Conservation (phyloP, 257 asterid genomes). For the Gentiana dahurica region DNA sequence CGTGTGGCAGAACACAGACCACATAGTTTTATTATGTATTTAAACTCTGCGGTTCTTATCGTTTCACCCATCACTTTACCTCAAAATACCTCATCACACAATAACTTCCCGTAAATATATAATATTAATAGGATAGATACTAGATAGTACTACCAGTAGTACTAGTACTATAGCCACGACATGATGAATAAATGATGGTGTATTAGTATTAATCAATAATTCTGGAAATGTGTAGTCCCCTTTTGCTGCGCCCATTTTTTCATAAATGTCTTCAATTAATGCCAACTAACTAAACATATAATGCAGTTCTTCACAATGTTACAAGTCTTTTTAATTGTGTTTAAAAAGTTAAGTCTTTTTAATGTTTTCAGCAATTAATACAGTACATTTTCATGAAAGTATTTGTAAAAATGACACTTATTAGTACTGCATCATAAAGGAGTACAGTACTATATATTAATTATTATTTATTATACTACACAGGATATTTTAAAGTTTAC, state of each 20-base stretch:
- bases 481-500: no score
- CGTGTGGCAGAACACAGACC: no score
- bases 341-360: no score
- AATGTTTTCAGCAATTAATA: no score
- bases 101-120: not conserved
- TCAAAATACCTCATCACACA: no score
- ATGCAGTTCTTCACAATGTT: no score
- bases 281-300: constrained; percentile 1
- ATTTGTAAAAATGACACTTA: no score
- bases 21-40: no score
- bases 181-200: constrained; percentile 7
- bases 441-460: not conserved
- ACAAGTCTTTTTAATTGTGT: no score
- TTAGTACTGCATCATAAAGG: not conserved
- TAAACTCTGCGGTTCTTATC: no score
- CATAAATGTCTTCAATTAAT: constrained; percentile 11
- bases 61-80: no score
- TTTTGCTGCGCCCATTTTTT: not conserved
- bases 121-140: not conserved
- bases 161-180: not conserved
- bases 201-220: constrained; percentile 5
- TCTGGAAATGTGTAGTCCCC: not conserved
- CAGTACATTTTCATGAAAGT: no score
- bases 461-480: not conserved
- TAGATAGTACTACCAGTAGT: not conserved